Conservation (phyloP, 352 stramenopile genomes). For the Phytophthora europaea region DNA sequence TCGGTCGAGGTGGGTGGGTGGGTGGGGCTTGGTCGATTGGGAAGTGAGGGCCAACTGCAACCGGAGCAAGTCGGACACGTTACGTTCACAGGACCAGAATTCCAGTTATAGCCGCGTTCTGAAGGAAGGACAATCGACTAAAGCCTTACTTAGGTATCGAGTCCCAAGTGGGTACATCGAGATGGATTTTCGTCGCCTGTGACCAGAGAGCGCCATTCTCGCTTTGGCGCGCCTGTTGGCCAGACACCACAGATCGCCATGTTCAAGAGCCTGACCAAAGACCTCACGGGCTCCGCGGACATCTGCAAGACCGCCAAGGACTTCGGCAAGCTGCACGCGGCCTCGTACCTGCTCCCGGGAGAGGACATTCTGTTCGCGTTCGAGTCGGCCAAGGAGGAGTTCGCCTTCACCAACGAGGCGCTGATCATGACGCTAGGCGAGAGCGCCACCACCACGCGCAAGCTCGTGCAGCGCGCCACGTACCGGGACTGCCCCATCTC, state of each 20-base stretch:
- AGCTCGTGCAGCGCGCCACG: slow-evolving; percentile 50
- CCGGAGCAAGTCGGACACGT: background rate
- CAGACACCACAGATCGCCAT: slow-evolving; percentile 24
- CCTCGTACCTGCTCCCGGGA: slow-evolving; percentile 47
- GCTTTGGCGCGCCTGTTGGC: slow-evolving; percentile 28
- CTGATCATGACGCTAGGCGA: slow-evolving; percentile 51
- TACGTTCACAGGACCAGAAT: background rate
- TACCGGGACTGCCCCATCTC: slow-evolving; percentile 49
- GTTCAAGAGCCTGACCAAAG: slow-evolving; percentile 60
- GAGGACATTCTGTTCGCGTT: slow-evolving; percentile 67
- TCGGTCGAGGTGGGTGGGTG: background rate
- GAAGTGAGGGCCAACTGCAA: slow-evolving; percentile 10
- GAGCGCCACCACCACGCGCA: slow-evolving; percentile 56
- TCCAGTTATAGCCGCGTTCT: slow-evolving; percentile 12
- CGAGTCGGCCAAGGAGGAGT: slow-evolving; percentile 69
- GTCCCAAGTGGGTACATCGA: slow-evolving; percentile 16
- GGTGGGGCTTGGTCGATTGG: slow-evolving; percentile 6
- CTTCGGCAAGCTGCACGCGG: slow-evolving; percentile 40
- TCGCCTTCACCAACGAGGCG: slow-evolving; percentile 70
- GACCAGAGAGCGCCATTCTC: slow-evolving; percentile 19
- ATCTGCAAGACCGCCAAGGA: slow-evolving; percentile 56
- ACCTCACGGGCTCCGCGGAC: slow-evolving; percentile 60
- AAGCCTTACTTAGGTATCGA: slow-evolving; percentile 1
- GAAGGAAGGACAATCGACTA: slow-evolving; percentile 14
- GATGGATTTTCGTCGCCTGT: slow-evolving; percentile 32